phyloP scores from a whole-genome alignment of 306 rosid species.

The Purshia tridentata region DNA sequence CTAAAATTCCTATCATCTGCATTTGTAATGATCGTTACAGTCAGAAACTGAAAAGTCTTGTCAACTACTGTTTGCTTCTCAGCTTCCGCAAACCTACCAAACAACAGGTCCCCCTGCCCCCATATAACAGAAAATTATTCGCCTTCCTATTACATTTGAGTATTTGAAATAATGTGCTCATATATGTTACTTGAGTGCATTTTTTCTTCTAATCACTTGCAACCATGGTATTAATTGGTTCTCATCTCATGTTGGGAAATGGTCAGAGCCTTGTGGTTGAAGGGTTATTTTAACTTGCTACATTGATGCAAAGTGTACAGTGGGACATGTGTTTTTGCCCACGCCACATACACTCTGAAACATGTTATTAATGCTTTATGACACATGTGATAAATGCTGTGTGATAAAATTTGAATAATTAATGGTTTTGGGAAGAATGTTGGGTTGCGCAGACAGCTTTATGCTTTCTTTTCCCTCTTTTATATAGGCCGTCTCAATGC shows the following conservation, averaged over 20 bases:
- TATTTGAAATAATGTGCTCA: constrained; percentile 15
- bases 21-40: constrained; percentile 98
- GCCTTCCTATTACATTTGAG: neutral
- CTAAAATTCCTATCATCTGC: constrained; percentile 94
- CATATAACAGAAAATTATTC: neutral
- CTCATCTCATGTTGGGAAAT: neutral
- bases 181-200: neutral
- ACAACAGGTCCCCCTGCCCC: constrained; percentile 74
- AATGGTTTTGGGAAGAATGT: too few species aligned
- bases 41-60: constrained; percentile 92
- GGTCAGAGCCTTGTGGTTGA: neutral
- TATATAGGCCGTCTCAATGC: too few species aligned
- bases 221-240: constrained; percentile 3
- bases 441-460: too few species aligned
- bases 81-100: constrained; percentile 89
- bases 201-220: neutral
- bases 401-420: too few species aligned
- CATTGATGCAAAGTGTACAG: neutral
- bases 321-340: neutral
- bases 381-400: too few species aligned
- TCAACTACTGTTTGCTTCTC: constrained; percentile 89
- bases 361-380: neutral
- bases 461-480: too few species aligned
- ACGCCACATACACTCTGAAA: neutral
- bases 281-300: neutral